Base-by-base conservation (phyloP, 2,329 filamentous ascomycete species). In the Claviceps pusilla region DNA sequence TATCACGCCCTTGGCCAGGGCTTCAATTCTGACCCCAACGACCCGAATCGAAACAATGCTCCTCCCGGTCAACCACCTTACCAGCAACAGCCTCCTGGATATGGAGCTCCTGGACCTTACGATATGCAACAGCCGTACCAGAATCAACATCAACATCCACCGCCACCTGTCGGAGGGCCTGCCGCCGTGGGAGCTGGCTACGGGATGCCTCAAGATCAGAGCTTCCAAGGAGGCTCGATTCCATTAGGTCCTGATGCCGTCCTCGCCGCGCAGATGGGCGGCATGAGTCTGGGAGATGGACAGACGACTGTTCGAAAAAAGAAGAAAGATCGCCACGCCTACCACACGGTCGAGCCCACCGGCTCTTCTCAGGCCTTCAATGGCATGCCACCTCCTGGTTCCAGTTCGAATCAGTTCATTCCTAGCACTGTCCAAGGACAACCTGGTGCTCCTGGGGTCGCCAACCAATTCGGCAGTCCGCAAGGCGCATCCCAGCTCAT, bases 321-420 rank as follows among this genome's bases (percentile, higher is more conserved):
- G 76, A 97, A 95, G 81, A 96, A 95, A 77, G 86, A 96, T 67
- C 82, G 89, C 56, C 91, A 97, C 71, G 91, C 90, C 59, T 87
- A 95, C 69, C 91, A 97, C 68, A 84, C 82, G 43, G 80, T 97
- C 53, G 88, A 91, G 59, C 81, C 86, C 28, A 76, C 76, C 5
- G 81, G 82, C 51, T 82, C 81, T 39, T 81, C 83, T 6, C 82
- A 86, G 63, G 73, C 81, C 11, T 87, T 86, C 71, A 84, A 84
- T 65, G 84, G 81, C 57, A 80, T 84, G 64, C 80, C 82, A 1
- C 75, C 78, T 29, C 72, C 74, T 11, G 79, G 76, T 35, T 75
- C 75, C 29, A 74, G 78, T 19, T 71, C 64, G 19, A 65, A 62
- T 24, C 68, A 72, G 55, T 73, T 73, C 58, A 65, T 73, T 46